Evolutionary conservation across 2,329 filamentous ascomycete species (phyloP), one percentile per base, ranked within the genome.

Genomic region (Clonostachys rhizophaga): DNA sequence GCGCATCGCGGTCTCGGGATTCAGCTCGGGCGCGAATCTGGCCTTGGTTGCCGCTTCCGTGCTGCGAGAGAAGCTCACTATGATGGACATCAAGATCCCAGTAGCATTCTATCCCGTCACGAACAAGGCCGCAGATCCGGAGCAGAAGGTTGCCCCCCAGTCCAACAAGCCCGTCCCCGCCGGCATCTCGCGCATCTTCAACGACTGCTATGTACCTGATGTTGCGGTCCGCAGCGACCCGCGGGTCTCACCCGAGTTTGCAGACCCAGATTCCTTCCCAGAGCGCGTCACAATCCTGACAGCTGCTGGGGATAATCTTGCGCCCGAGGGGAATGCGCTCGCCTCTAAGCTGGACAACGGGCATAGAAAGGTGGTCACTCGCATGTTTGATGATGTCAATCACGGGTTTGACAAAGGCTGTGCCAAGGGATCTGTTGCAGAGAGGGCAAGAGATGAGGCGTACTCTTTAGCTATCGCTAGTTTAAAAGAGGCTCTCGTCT

Each of bases 21-120:
- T 72, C 42, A 72, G 68, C 10, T 69, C 70, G 0, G 76, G 76
- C 2, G 74, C 61, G 1, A 74, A 68, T 48, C 55, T 78, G 20
- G 67, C 68, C 12, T 52, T 77, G 0, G 52, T 60, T 1, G 60
- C 54, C 2, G 45, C 30, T 33, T 55, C 55, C 10, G 46, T 55
- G 18, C 44, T 61, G 2, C 55, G 76, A 11, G 37, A 10, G 0
- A 16, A 48, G 35, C 47, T 52, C 18, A 64, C 64, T 52, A 61
- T n/a, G 13, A 11, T 76, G 49, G 73, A 77, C 12, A 76, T 68
- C 50, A 69, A 66, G 41, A 20, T 20, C 20, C 16, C 20, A 24
- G 8, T 17, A 9, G 41, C 20, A 16, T 42, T 42, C 41, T 42
- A 42, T 24, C 41, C 41, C 16, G 41, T 16, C 20, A 42, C 41